Percentiles rank a stretch among this genome's conserved stretches.
Conservation (phyloP, 495 filamentous ascomycete species). For the Neurospora tetrasperma region DNA sequence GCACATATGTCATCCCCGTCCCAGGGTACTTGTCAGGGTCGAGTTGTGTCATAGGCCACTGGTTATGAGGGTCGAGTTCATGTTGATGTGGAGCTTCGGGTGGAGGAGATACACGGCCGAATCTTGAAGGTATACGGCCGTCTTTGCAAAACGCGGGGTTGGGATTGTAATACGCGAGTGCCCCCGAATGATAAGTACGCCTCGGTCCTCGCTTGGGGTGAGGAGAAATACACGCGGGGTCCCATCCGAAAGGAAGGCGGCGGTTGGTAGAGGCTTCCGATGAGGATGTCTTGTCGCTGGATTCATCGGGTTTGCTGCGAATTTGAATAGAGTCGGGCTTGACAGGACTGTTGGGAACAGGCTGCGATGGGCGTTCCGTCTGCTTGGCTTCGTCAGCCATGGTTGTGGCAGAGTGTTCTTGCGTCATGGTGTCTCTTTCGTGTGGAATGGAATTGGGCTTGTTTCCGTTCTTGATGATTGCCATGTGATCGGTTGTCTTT, state of each 20-base stretch:
- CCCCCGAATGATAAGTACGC: background rate
- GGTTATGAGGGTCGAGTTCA: too few relatives aligned
- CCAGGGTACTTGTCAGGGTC: too few relatives aligned
- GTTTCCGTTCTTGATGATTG: background rate
- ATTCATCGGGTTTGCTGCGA: background rate
- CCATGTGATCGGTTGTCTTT: background rate
- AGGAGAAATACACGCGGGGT: background rate
- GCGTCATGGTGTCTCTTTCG: background rate
- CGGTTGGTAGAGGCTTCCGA: background rate
- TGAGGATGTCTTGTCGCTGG: background rate
- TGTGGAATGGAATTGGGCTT: background rate
- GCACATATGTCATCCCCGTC: too few relatives aligned
- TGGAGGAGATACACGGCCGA: too few relatives aligned
- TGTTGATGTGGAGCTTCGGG: too few relatives aligned
- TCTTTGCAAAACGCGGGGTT: too few relatives aligned
- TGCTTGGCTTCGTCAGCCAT: background rate
- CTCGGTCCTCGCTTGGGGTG: background rate
- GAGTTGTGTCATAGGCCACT: too few relatives aligned
- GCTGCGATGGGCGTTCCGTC: background rate
- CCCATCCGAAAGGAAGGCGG: background rate
- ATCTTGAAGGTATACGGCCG: too few relatives aligned
- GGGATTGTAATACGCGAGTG: too few relatives aligned
- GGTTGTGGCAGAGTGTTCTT: background rate
- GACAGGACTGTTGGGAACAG: background rate
- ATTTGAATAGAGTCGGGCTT: background rate